Base-by-base conservation (phyloP, 192 early-diverging fungal species). In the Linnemannia hyalina region DNA sequence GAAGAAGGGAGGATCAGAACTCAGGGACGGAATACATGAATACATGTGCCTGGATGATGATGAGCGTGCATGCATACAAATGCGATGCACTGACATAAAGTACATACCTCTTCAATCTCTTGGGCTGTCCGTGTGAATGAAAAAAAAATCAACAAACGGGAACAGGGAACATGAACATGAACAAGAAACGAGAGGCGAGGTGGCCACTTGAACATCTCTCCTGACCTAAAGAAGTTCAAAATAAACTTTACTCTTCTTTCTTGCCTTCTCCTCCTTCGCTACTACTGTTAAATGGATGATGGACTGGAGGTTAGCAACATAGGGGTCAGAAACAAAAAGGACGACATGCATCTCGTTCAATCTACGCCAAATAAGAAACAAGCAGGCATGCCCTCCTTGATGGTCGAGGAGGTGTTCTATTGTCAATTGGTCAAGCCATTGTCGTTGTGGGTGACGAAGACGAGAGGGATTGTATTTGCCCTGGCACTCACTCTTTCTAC, bases 321-420 rank as follows among this genome's bases (percentile, higher is more conserved):
- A 81, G 80, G 80, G 80, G 80, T 13, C 8, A 73, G 10, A 60
- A 72, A 32, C 72, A 72, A 69, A 26, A 52, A 70, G 10, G 71
- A 52, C 20, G 29, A 10, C 60, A 65, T 65, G 29, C 60, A 26
- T 65, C 26, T 32, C 8, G 26, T 13, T 35, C n/a, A 65, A 11
- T 32, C 11, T 65, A 65, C 11, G 29, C 60, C 60, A 32, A 65
- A 65, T 13, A 35, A 65, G 60, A 65, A 52, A 65, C 29, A 65
- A 32, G 9, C 29, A 32, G 11, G 23, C 15, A 52, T 15, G 60
- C 13, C 26, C 11, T 65, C 26, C 6, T 40, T 40, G 60, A 18
- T 52, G 49, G 49, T 1, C 49, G 49, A 52, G 49, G 49, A 52
- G 49, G 49, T 52, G 16, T 52, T 16, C 29, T 65, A 9, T 11